Conservation (phyloP, 495 filamentous ascomycete genomes). For the Hyaloscypha bicolor region DNA sequence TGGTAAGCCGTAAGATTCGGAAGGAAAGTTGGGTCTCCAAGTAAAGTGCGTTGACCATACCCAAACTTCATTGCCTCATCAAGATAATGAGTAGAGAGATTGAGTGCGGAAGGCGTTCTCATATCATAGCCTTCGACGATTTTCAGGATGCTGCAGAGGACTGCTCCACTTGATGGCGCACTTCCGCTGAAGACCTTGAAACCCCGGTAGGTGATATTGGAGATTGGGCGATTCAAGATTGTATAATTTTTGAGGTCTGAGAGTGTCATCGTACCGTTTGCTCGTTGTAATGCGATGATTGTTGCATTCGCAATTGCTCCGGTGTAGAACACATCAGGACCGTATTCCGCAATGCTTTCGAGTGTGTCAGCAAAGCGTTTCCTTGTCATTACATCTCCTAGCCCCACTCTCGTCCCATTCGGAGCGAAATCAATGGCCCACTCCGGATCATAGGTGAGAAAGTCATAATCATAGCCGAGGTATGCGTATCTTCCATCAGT, state of each 20-base stretch:
- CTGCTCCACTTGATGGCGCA: slow-evolving; percentile 73
- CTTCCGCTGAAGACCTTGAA: slow-evolving; percentile 67
- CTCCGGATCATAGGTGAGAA: too few relatives aligned
- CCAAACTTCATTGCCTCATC: slow-evolving; percentile 85
- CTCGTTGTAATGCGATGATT: slow-evolving; percentile 60
- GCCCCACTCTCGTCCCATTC: slow-evolving; percentile 60
- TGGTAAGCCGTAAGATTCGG: slow-evolving; percentile 62
- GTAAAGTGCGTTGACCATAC: slow-evolving; percentile 67
- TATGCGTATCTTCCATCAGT: too few relatives aligned
- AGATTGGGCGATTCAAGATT: slow-evolving; percentile 57
- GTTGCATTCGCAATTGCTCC: slow-evolving; percentile 66
- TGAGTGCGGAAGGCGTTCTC: slow-evolving; percentile 38
- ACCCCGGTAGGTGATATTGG: slow-evolving; percentile 70
- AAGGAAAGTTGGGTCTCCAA: slow-evolving; percentile 80
- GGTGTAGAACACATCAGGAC: slow-evolving; percentile 73
- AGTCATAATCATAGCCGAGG: too few relatives aligned
- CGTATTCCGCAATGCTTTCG: slow-evolving; percentile 69
- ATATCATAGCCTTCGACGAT: slow-evolving; percentile 69
- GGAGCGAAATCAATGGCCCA: slow-evolving; percentile 83
- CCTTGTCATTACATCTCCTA: slow-evolving; percentile 77
- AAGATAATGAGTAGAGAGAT: slow-evolving; percentile 75
- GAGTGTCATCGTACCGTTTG: slow-evolving; percentile 81
- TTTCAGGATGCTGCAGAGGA: slow-evolving; percentile 73
- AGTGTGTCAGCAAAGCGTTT: slow-evolving; percentile 73
- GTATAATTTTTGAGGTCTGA: slow-evolving; percentile 72